Conservation (phyloP, 139 green algal species). For the Deuterostichococcus epilithicus region DNA sequence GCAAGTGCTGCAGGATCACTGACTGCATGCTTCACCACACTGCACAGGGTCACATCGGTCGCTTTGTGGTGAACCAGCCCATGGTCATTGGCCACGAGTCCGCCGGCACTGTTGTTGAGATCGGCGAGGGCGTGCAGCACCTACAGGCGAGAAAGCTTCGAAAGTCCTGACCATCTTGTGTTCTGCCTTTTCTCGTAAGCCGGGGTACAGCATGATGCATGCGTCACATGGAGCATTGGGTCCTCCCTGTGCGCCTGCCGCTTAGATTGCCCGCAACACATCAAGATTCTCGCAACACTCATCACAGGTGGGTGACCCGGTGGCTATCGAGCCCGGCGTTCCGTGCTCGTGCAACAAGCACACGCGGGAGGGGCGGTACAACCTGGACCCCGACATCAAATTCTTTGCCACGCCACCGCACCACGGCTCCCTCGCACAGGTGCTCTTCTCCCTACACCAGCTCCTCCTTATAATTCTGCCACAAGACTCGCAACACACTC, state of each 20-base stretch:
- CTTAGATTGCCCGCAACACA: too few species aligned
- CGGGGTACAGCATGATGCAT: too few species aligned
- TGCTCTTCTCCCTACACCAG: too few species aligned
- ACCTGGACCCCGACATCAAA: constrained; percentile 31
- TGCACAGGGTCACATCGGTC: constrained; percentile 37
- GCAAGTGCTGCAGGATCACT: neutral
- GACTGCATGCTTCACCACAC: neutral
- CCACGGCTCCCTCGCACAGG: constrained; percentile 31
- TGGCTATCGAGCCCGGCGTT: constrained; percentile 38
- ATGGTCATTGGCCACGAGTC: constrained; percentile 46
- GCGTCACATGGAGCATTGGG: neutral
- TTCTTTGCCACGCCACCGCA: constrained; percentile 44
- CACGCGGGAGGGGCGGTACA: constrained; percentile 38
- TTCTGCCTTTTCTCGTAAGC: too few species aligned
- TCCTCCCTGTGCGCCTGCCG: too few species aligned
- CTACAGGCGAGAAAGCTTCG: neutral
- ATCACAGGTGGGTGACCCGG: constrained; percentile 26
- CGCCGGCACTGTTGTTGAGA: constrained; percentile 22
- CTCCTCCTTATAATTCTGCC: too few species aligned
- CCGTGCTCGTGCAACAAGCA: constrained; percentile 34
- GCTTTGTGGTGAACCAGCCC: constrained; percentile 27
- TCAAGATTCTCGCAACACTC: too few species aligned
- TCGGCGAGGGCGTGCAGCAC: constrained; percentile 2
- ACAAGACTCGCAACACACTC: too few species aligned
- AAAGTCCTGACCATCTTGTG: constrained; percentile 1